Evolutionary conservation across 208 protist species (phyloP).

Genomic region (Leishmania tarentolae): DNA sequence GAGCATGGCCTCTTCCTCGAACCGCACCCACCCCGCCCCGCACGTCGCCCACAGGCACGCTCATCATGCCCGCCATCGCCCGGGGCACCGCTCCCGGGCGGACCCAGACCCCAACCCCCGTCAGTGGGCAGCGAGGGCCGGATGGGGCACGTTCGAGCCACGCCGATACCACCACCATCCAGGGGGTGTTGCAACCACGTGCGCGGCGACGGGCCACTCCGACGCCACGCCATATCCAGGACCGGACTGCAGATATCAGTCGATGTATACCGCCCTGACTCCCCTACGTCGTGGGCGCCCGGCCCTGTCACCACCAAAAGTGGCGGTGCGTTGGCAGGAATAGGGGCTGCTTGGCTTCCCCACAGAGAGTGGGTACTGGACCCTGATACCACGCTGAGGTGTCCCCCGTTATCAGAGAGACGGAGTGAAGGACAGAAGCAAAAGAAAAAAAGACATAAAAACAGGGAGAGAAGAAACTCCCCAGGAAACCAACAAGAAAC

Average conservation of each 20-base stretch:
- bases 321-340: background rate
- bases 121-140: background rate
- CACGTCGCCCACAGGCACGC: background rate
- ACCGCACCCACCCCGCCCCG: background rate
- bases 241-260: background rate
- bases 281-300: background rate
- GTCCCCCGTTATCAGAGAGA: conserved; percentile 6
- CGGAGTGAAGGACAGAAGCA: background rate
- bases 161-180: background rate
- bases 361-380: background rate
- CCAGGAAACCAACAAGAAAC: background rate
- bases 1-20: background rate
- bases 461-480: background rate
- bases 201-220: background rate
- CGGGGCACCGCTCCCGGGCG: background rate
- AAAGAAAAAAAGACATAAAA: background rate
- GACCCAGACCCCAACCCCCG: background rate
- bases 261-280: background rate
- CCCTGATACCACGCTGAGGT: conserved; percentile 6
- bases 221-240: background rate
- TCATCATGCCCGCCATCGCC: background rate
- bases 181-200: background rate
- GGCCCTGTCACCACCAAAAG: background rate
- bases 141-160: background rate
- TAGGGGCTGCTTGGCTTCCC: conserved; percentile 8